phyloP scores from a whole-genome alignment of 495 filamentous ascomycete species.

The Penicillium egyptiacum region DNA sequence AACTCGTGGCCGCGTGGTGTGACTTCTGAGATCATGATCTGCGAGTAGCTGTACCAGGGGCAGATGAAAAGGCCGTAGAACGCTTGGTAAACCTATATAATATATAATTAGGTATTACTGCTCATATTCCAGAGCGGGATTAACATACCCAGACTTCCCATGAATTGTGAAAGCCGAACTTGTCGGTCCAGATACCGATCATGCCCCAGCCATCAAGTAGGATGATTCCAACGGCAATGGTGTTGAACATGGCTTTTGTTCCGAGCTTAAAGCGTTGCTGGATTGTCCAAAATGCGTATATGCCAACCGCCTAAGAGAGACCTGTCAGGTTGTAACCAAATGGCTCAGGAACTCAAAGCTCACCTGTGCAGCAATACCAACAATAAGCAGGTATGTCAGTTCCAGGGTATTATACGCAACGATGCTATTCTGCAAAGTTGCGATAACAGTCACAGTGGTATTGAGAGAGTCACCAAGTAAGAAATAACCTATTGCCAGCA shows the following conservation, averaged over 20 bases:
- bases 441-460: conserved; percentile 66
- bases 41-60: conserved; percentile 67
- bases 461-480: conserved; percentile 64
- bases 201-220: conserved; percentile 65
- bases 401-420: conserved; percentile 61
- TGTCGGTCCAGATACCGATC: conserved; percentile 63
- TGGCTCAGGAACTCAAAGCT: neutral
- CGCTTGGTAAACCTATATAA: conserved; percentile 53
- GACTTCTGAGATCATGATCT: conserved; percentile 68
- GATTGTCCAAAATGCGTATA: conserved; percentile 59
- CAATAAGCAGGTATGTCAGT: conserved; percentile 62
- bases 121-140: neutral
- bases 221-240: conserved; percentile 55
- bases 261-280: conserved; percentile 53
- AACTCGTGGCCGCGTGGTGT: conserved; percentile 65
- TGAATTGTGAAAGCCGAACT: conserved; percentile 60
- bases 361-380: conserved; percentile 60
- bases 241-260: conserved; percentile 65
- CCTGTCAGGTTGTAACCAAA: neutral
- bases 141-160: conserved; percentile 59
- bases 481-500: conserved; percentile 52
- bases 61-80: conserved; percentile 66
- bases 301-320: conserved; percentile 50
- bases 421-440: conserved; percentile 61
- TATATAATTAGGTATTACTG: neutral